Evolutionary conservation across 495 filamentous ascomycete genomes (phyloP).

Genomic region (Hypoxylon rickii): DNA sequence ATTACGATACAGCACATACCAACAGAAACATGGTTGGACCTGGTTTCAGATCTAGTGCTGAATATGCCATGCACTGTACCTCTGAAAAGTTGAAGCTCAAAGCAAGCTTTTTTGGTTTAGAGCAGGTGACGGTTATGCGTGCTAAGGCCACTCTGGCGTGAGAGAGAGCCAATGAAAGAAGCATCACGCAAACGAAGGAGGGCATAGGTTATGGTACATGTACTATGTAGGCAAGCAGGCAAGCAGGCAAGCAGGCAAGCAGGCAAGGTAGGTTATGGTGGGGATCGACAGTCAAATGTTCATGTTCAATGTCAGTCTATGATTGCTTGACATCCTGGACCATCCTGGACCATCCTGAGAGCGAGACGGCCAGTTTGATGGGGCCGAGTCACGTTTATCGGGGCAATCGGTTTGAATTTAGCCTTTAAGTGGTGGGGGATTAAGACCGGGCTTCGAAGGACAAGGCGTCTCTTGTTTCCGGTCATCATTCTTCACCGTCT

Average conservation of each 20-base stretch:
- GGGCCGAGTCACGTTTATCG: conserved; percentile 30
- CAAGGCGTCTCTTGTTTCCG: not conserved
- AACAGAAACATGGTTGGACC: conserved; percentile 1
- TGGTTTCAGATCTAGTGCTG: conserved; percentile 2
- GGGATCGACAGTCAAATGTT: too few species aligned
- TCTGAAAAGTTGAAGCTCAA: too few species aligned
- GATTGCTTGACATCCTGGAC: too few species aligned
- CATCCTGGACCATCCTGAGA: too few species aligned
- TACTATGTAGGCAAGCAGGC: too few species aligned
- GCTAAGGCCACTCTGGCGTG: conserved; percentile 17
- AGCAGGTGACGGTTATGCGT: conserved; percentile 6
- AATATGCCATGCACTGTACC: conserved; percentile 2
- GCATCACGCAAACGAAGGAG: not conserved
- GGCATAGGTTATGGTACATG: conserved; percentile 6
- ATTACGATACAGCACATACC: not conserved
- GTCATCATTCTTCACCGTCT: not conserved
- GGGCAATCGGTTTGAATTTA: conserved; percentile 21
- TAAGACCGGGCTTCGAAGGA: not conserved
- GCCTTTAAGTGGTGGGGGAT: conserved; percentile 10
- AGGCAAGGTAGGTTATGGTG: too few species aligned
- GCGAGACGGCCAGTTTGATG: conserved; percentile 22
- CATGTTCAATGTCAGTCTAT: too few species aligned
- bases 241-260: too few species aligned
- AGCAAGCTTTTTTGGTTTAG: conserved; percentile 8
- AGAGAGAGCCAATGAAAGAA: conserved; percentile 11